phyloP scores from a whole-genome alignment of 2,329 filamentous ascomycete species.

The Coleophoma crateriformis region DNA sequence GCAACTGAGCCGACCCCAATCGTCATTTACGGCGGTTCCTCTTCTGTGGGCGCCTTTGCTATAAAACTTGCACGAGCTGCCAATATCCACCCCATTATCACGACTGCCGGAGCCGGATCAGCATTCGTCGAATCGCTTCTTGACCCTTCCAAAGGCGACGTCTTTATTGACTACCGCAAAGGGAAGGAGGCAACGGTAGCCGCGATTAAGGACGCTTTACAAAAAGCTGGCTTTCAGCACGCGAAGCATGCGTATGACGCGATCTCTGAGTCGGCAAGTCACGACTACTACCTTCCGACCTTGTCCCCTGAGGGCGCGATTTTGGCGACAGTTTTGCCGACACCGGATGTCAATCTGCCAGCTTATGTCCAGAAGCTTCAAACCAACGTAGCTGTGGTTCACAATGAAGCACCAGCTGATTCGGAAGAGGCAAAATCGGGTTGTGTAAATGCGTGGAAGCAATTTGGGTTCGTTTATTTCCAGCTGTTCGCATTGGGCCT shows the following conservation, averaged over 20 bases:
- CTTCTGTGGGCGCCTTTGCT: conserved; percentile 48
- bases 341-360: not conserved
- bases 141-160: conserved; percentile 41
- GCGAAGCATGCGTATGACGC: not conserved
- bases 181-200: conserved; percentile 31
- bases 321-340: not conserved
- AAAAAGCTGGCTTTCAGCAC: not conserved
- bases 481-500: not conserved
- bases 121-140: conserved; percentile 41
- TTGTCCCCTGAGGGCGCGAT: not conserved
- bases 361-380: not conserved
- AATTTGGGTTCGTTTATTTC: not conserved
- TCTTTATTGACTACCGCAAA: conserved; percentile 47
- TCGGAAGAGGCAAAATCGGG: not conserved
- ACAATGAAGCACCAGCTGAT: not conserved
- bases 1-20: conserved; percentile 21
- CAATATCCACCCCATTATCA: conserved; percentile 53
- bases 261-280: not conserved
- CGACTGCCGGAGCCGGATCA: conserved; percentile 42
- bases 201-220: not conserved
- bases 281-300: not conserved
- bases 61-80: conserved; percentile 39
- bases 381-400: not conserved
- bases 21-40: conserved; percentile 45
- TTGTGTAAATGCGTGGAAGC: not conserved